Base-by-base conservation (phyloP, 2,329 filamentous ascomycete genomes). In the Aureobasidium mangrovei region DNA sequence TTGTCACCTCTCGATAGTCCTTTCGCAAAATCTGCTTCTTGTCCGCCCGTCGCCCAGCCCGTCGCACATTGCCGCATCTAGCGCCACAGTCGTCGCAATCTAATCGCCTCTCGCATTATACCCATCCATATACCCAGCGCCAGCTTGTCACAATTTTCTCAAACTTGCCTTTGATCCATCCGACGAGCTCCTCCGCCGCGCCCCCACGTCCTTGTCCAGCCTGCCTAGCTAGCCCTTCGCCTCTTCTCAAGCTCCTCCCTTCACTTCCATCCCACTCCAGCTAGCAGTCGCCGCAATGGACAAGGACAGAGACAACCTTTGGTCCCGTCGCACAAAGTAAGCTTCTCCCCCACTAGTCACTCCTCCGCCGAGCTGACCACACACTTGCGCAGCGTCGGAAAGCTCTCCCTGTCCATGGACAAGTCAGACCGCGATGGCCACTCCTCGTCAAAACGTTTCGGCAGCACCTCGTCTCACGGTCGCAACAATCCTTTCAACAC, bases 321-420 rank as follows among this genome's bases (percentile, higher is more conserved):
- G 88, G 87, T 85, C 82, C 73, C 85, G 88, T 73, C 85, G 88
- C 73, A 85, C 84, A 73, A 90, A 89, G 87, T 91, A 78, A 72
- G 83, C 61, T 18, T 18, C 18, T n/a, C 27, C 51, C 32, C 41
- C 26, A 24, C 41, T 38, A 35, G 65, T n/a, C 9, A n/a, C 49
- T 9, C 3, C 36, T 33, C 9, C 18, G 9, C 51, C 27, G 31
- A n/a, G 33, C 53, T 54, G 36, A 54, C 32, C 38, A 10, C 26
- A 4, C 6, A 4, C 9, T 4, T 26, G 41, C 10, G 58, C 67
- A 93, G 86, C 77, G 81, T 82, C 72, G 88, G 82, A 79, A 97
- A 95, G 77, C 86, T 96, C 72, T 95, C 90, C 63, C 80, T 97
- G 60, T 85, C 89, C 64, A 94, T 87, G 69, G 76, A 82, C 67